These are phyloP conservation scores for Andalucia godoyi DNA, from an alignment of 78 protist species.

Conservation along the genomic window DNA sequence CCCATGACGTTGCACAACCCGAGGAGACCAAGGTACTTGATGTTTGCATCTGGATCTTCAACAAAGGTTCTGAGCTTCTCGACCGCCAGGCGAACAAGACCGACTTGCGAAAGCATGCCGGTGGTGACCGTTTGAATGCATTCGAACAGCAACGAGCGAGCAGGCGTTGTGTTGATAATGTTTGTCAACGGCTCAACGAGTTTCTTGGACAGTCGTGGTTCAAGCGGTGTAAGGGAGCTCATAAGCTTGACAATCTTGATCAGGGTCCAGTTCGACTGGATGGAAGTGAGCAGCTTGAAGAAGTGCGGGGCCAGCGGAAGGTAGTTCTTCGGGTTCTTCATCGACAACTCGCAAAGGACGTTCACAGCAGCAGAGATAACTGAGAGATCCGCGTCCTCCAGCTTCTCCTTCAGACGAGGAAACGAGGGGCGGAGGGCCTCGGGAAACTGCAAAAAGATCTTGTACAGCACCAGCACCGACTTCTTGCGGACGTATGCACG, in stretches of 20 bases:
- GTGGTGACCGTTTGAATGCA: conserved; percentile 70
- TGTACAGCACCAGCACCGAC: conserved; percentile 57
- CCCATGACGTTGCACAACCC: conserved; percentile 66
- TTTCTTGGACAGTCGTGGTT: conserved; percentile 83
- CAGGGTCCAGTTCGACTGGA: conserved; percentile 86
- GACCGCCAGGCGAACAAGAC: conserved; percentile 60
- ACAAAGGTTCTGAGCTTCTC: conserved; percentile 60
- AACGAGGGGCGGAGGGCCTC: conserved; percentile 87
- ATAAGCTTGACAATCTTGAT: conserved; percentile 89
- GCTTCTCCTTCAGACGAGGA: conserved; percentile 73
- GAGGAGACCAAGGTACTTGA: conserved; percentile 85
- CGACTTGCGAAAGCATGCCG: conserved; percentile 27
- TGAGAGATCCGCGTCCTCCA: conserved; percentile 55
- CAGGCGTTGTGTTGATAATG: conserved; percentile 72
- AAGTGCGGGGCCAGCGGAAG: conserved; percentile 80
- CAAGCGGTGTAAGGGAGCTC: conserved; percentile 73
- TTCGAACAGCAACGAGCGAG: conserved; percentile 78
- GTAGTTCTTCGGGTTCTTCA: conserved; percentile 87
- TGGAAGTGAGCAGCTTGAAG: conserved; percentile 56
- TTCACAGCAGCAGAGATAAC: conserved; percentile 79
- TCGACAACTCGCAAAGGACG: conserved; percentile 90
- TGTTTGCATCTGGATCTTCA: conserved; percentile 86
- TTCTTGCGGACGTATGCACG: conserved; percentile 77
- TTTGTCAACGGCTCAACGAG: conserved; percentile 78
- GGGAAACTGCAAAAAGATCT: conserved; percentile 77